These are phyloP conservation scores for Notholithocarpus densiflorus DNA, from an alignment of 306 rosid genomes.

Conservation along the genomic window DNA sequence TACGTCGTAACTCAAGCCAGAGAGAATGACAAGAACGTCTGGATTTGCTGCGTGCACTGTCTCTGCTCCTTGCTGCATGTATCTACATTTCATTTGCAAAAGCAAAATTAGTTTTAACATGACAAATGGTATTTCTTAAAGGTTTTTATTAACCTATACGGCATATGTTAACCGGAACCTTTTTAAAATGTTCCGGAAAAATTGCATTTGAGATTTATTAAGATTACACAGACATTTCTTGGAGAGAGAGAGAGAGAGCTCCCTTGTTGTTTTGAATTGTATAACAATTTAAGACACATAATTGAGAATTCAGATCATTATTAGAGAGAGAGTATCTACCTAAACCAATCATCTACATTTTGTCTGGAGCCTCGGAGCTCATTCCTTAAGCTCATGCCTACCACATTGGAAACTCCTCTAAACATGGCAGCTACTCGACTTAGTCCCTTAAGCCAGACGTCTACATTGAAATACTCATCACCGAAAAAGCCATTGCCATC, in stretches of 20 bases:
- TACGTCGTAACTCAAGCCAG: slow-evolving; percentile 65
- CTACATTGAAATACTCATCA: slow-evolving; percentile 60
- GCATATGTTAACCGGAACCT: too few relatives aligned
- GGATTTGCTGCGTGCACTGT: slow-evolving; percentile 77
- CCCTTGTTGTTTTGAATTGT: too few relatives aligned
- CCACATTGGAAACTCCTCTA: slow-evolving; percentile 50
- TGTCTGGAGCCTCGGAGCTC: slow-evolving; percentile 86
- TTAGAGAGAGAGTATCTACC: slow-evolving; percentile 27
- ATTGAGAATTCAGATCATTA: neutral
- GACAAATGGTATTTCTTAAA: too few relatives aligned
- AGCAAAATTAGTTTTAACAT: too few relatives aligned
- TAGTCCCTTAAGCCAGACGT: slow-evolving; percentile 63
- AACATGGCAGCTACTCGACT: slow-evolving; percentile 70
- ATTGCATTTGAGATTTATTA: too few relatives aligned
- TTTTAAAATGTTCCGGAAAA: too few relatives aligned
- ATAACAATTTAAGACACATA: too few relatives aligned
- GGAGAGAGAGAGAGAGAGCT: too few relatives aligned
- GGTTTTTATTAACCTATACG: too few relatives aligned
- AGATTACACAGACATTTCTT: too few relatives aligned
- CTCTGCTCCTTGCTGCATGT: slow-evolving; percentile 88
- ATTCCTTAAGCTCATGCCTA: slow-evolving; percentile 84
- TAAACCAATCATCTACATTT: slow-evolving; percentile 74
- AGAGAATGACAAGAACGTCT: slow-evolving; percentile 67
- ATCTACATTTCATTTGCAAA: slow-evolving; percentile 37
- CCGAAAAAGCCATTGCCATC: slow-evolving; percentile 85